Percentiles rank a stretch among this genome's conserved stretches.
These are phyloP conservation scores for Lasiodiplodia hormozganensis DNA, from an alignment of 2,329 filamentous ascomycete genomes.

Conservation along the genomic window DNA sequence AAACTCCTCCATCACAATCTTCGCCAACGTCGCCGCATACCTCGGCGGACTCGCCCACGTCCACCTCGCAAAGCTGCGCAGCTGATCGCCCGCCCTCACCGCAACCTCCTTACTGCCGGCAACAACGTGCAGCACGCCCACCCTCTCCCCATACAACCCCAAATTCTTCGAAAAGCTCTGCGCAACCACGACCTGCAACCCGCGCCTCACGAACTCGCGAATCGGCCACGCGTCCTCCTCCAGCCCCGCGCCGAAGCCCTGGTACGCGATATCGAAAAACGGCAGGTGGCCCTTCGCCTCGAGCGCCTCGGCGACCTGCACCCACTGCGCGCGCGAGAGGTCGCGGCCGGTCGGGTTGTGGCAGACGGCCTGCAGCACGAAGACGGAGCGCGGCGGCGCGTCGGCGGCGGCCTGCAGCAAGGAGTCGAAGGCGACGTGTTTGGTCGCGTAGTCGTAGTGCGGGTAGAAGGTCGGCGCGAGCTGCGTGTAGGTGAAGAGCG, in stretches of 20 bases:
- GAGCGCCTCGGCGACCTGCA: slow-evolving; percentile 36
- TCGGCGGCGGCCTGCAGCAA: slow-evolving; percentile 34
- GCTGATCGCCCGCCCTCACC: slow-evolving; percentile 37
- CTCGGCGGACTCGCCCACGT: slow-evolving; percentile 41
- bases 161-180: slow-evolving; percentile 53
- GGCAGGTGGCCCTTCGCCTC: slow-evolving; percentile 39
- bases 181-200: slow-evolving; percentile 43
- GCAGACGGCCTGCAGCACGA: slow-evolving; percentile 48
- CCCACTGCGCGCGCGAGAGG: slow-evolving; percentile 43
- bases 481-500: slow-evolving; percentile 42
- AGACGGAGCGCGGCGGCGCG: slow-evolving; percentile 43
- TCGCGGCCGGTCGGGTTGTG: slow-evolving; percentile 50
- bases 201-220: slow-evolving; percentile 36
- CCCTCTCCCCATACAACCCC: slow-evolving; percentile 47
- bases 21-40: slow-evolving; percentile 38
- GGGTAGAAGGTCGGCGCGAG: slow-evolving; percentile 40
- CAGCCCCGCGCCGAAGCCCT: slow-evolving; percentile 44
- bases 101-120: slow-evolving; percentile 31
- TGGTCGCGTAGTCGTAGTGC: slow-evolving; percentile 39
- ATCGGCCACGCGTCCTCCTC: slow-evolving; percentile 45
- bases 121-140: slow-evolving; percentile 42
- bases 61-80: slow-evolving; percentile 39
- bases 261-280: slow-evolving; percentile 49
- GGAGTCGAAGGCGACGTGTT: slow-evolving; percentile 38
- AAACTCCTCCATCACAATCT: slow-evolving; percentile 33